Evolutionary conservation across 768 basidiomycete species (phyloP).

Genomic region (Lepiota venenata): DNA sequence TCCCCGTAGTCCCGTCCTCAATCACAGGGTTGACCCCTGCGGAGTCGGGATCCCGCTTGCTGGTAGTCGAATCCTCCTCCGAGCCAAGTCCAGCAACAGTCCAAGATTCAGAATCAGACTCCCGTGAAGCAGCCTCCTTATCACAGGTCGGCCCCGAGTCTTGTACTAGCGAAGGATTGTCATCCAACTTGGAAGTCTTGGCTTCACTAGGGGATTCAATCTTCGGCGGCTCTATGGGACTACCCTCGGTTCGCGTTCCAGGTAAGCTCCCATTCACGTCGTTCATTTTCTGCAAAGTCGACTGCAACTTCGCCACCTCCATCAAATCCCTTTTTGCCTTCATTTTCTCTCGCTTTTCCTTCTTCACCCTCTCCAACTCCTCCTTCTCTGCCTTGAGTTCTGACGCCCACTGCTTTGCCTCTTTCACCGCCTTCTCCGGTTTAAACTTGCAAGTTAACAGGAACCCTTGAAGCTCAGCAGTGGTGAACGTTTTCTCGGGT

Average conservation of each 20-base stretch:
- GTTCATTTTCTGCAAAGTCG: conserved; percentile 21
- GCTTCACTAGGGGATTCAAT: too few relatives aligned
- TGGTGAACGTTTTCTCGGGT: conserved; percentile 46
- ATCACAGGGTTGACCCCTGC: too few relatives aligned
- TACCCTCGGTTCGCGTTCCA: background rate
- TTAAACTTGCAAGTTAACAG: conserved; percentile 41
- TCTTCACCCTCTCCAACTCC: conserved; percentile 31
- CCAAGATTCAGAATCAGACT: background rate
- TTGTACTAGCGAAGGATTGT: too few relatives aligned
- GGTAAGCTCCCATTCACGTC: conserved; percentile 5
- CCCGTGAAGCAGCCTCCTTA: background rate
- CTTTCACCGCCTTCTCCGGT: conserved; percentile 29
- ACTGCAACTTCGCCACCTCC: conserved; percentile 23
- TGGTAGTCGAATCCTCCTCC: background rate
- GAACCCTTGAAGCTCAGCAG: conserved; percentile 59
- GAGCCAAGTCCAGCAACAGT: background rate
- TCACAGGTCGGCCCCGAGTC: too few relatives aligned
- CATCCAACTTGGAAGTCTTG: too few relatives aligned
- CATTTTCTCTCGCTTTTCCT: conserved; percentile 23
- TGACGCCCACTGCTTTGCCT: conserved; percentile 38
- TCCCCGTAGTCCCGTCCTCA: too few relatives aligned
- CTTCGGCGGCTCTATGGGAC: background rate
- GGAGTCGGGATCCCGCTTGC: too few relatives aligned
- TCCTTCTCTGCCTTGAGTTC: conserved; percentile 27
- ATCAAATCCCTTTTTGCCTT: conserved; percentile 22